Base-by-base conservation (phyloP, 768 basidiomycete genomes). In the Paxillus involutus region DNA sequence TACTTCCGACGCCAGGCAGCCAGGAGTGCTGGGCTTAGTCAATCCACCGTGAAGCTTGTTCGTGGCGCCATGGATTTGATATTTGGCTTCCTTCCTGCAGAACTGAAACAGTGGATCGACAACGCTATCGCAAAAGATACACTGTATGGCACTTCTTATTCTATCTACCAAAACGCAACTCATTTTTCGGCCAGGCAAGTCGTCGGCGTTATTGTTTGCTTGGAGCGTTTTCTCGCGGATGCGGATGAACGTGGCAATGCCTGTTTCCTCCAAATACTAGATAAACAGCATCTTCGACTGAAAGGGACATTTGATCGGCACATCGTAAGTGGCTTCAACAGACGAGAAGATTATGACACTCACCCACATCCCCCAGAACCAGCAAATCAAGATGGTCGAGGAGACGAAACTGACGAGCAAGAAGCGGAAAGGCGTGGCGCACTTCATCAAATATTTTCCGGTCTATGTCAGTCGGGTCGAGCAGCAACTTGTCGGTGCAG, bases 1-100 rank as follows among this genome's bases (percentile, higher is more conserved):
- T 98, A 97, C 71, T 97, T 97, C 76, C 81, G 92, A 24, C 77
- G 96, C 45, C 92, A 98, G 66, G 96, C 96, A n/a, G 77, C 87
- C 6, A 79, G 91, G 26, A 76, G 82, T 47, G 80, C 78, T 26
- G 82, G 84, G 29, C 77, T 95, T 42, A 84, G 83, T 54, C 78
- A 79, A 50, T 72, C 82, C 7, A 94, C 93, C 26, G 65, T 76
- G 54, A 94, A 95, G 73, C 80, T 95, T 9, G 81, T 94, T 30
- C 84, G 92, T 17, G 86, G 87, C 3, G 91, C 94, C 29, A 84
- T 98, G 89, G 96, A 98, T 59, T 73, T 96, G 49, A 94, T 98
- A 49, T 98, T 98, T 68, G 94, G 94, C 8, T 98, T 96, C 75
- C 73, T 98, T 16, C 86, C 88, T 3, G 76, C 78, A 1, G 94